A percentile compares a stretch with the other conserved stretches of the same genome.
Conservation (phyloP, 305 asterid genomes). For the Fraxinus paxiana region DNA sequence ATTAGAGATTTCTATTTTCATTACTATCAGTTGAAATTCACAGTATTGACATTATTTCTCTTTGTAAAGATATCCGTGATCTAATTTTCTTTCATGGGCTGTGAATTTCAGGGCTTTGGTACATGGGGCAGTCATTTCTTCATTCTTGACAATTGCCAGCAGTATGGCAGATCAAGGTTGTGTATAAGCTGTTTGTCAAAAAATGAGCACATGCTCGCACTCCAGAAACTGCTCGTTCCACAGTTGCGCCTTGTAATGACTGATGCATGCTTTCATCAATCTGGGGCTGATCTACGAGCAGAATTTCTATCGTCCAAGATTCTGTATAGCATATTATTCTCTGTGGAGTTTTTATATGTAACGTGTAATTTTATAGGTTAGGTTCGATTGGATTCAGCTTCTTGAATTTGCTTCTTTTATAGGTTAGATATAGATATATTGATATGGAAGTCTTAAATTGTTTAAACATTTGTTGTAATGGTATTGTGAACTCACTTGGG, state of each 20-base stretch:
- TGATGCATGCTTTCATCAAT: neutral
- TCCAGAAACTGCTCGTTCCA: neutral
- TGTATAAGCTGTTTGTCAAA: slow-evolving; percentile 30
- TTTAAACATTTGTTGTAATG: neutral
- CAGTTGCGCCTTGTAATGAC: neutral
- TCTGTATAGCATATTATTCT: neutral
- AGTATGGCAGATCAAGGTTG: slow-evolving; percentile 97
- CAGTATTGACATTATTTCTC: neutral
- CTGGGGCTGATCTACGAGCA: neutral
- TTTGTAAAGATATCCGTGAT: neutral
- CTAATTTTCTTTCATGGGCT: neutral
- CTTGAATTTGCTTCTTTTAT: neutral
- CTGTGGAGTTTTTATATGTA: neutral
- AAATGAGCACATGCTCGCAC: neutral
- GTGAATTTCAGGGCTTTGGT: slow-evolving; percentile 61
- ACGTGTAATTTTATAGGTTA: neutral
- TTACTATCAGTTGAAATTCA: neutral
- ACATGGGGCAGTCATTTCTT: slow-evolving; percentile 81
- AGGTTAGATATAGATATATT: neutral
- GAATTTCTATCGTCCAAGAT: neutral
- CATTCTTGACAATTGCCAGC: slow-evolving; percentile 75
- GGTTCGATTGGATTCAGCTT: neutral
- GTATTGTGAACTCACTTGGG: neutral
- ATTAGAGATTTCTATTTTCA: neutral
- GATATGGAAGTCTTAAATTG: neutral